phyloP scores from a whole-genome alignment of 768 basidiomycete species.

The Brasilioporus rufonigricans region DNA sequence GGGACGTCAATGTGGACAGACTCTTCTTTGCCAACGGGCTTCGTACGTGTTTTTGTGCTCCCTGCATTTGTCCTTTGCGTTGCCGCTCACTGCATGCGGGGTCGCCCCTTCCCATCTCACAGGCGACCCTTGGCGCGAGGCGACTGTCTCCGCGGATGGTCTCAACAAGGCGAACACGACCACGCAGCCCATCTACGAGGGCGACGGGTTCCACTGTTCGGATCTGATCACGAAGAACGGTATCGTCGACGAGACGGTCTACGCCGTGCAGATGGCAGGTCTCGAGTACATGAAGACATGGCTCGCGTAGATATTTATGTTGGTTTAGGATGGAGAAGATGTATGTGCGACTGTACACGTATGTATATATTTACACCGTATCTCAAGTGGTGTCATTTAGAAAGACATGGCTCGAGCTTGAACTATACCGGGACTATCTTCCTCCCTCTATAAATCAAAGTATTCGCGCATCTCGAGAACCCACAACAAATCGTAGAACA shows the following conservation, averaged over 20 bases:
- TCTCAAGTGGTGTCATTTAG: no score
- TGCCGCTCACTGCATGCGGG: background rate
- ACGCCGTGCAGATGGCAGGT: constrained; percentile 51
- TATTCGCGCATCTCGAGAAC: no score
- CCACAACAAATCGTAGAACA: no score
- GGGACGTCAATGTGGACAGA: constrained; percentile 54
- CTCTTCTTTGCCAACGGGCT: constrained; percentile 71
- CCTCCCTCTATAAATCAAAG: no score
- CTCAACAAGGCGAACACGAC: constrained; percentile 45
- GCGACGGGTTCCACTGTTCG: constrained; percentile 68
- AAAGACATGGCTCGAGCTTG: no score
- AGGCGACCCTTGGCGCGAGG: constrained; percentile 76
- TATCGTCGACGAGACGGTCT: constrained; percentile 47
- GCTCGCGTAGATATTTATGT: constrained; percentile 28
- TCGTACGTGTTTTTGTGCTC: constrained; percentile 39
- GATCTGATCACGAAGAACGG: constrained; percentile 48
- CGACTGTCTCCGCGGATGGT: constrained; percentile 60
- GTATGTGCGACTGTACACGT: no score
- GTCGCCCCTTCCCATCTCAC: background rate
- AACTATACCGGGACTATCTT: no score
- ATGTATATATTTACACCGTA: no score
- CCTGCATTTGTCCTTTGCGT: no score
- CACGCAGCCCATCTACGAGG: constrained; percentile 52
- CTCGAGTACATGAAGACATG: constrained; percentile 54
- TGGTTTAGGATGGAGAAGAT: no score